Percentiles rank a stretch among this genome's conserved stretches.
These are phyloP conservation scores for Metarhizium anisopliae DNA, from an alignment of 2,329 filamentous ascomycete genomes.

Conservation along the genomic window DNA sequence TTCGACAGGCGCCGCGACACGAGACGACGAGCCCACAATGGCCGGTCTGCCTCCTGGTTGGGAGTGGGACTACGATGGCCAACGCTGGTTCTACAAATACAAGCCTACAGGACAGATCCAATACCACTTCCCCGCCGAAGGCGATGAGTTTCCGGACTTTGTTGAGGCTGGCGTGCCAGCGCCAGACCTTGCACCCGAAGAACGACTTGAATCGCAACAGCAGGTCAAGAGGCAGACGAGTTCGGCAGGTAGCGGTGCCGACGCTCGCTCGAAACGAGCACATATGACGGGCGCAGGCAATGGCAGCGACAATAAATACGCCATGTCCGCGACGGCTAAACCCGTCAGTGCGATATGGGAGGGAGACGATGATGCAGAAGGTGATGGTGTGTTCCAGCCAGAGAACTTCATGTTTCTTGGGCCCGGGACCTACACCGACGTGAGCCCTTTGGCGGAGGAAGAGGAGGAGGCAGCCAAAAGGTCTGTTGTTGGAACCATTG, in stretches of 20 bases:
- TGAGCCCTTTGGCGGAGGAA: conserved; percentile 33
- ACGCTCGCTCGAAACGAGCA: conserved; percentile 5
- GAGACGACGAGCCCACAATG: conserved; percentile 13
- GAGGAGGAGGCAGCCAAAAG: conserved; percentile 20
- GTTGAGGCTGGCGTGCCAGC: conserved; percentile 28
- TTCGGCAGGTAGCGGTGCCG: conserved; percentile 2
- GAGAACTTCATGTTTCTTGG: conserved; percentile 46
- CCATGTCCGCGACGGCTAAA: conserved; percentile 24
- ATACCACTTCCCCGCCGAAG: conserved; percentile 46
- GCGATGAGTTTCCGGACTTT: conserved; percentile 50
- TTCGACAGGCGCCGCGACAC: neutral
- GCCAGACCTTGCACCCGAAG: conserved; percentile 39
- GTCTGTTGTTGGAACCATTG: conserved; percentile 13
- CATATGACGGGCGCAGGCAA: conserved; percentile 1
- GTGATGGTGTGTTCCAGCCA: conserved; percentile 37
- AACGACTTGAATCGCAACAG: conserved; percentile 42
- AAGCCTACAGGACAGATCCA: conserved; percentile 44
- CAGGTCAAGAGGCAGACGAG: conserved; percentile 31
- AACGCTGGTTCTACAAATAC: conserved; percentile 50
- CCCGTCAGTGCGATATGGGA: conserved; percentile 25
- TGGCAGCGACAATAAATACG: conserved; percentile 8
- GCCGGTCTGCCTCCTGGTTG: conserved; percentile 40
- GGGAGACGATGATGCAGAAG: conserved; percentile 20
- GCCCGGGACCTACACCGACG: conserved; percentile 34
- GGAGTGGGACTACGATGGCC: conserved; percentile 50